phyloP scores from a whole-genome alignment of 2,329 filamentous ascomycete species.

The Ophiosphaerella narmari region DNA sequence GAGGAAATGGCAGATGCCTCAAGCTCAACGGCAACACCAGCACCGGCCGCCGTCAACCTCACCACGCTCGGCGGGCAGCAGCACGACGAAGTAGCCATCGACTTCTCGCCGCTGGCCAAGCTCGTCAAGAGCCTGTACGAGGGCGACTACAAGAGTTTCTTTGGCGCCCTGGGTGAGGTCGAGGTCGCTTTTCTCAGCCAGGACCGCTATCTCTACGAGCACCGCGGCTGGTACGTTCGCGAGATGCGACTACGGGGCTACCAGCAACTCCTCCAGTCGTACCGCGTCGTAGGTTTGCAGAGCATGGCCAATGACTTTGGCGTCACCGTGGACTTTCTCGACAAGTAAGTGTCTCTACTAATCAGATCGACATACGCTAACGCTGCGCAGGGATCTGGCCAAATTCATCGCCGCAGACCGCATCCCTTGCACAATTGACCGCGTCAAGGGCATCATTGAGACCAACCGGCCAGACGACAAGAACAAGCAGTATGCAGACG shows the following conservation, averaged over 20 bases:
- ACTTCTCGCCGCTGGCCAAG: slow-evolving; percentile 86
- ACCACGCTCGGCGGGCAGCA: slow-evolving; percentile 81
- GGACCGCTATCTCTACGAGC: slow-evolving; percentile 94
- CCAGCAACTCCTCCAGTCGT: slow-evolving; percentile 95
- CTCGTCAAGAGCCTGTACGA: slow-evolving; percentile 91
- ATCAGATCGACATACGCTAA: slow-evolving; percentile 15
- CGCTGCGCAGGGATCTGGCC: slow-evolving; percentile 74
- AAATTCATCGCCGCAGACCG: slow-evolving; percentile 95
- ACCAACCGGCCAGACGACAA: slow-evolving; percentile 98
- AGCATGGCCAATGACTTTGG: slow-evolving; percentile 98
- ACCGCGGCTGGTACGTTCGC: slow-evolving; percentile 95
- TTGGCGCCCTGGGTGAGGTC: slow-evolving; percentile 83
- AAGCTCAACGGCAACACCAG: slow-evolving; percentile 54
- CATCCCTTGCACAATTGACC: slow-evolving; percentile 96
- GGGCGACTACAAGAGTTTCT: slow-evolving; percentile 93
- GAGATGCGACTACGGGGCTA: slow-evolving; percentile 98
- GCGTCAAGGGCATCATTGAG: slow-evolving; percentile 95
- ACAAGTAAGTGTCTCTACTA: slow-evolving; percentile 67
- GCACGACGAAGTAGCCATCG: slow-evolving; percentile 79
- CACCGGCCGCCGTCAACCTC: slow-evolving; percentile 81
- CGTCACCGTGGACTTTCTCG: slow-evolving; percentile 93
- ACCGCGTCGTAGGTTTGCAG: slow-evolving; percentile 92
- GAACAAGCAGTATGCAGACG: slow-evolving; percentile 99
- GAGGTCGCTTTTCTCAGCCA: slow-evolving; percentile 93
- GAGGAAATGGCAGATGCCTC: slow-evolving; percentile 71